Base-by-base conservation (phyloP, 2,329 filamentous ascomycete genomes). In the Capronia epimyces region DNA sequence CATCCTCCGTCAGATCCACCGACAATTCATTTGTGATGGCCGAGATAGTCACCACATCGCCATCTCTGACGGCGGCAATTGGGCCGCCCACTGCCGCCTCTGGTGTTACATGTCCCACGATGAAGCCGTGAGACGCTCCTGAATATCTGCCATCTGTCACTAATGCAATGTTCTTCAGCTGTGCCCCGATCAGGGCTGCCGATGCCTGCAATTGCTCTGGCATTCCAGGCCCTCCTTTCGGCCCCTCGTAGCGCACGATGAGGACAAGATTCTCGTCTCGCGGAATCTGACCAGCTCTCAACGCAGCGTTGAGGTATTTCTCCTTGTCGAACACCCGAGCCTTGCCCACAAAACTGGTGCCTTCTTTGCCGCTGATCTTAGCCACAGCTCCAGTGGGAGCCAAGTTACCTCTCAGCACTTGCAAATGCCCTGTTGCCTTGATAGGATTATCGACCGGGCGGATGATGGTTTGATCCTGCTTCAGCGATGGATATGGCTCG, bases 341-440 rank as follows among this genome's bases (percentile, higher is more conserved):
- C 58, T 81, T 82, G 43, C 91, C 91, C 0, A 77, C 84, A 69
- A 97, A 97, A 10, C 71, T 75, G 5, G 89, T 77, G 2, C 91
- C 91, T 68, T 97, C 91, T 67, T 96, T 96, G 29, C 91, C 91
- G 0, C 91, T 96, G 68, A 97, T 96, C 70, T 97, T 97, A 53
- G 89, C 90, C 1, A 97, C 90, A 1, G 90, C 87, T 27, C 91
- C 91, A 9, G 83, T 86, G 1, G 91, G 91, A 2, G 90, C 88
- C 24, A 96, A 78, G 67, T 95, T 95, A 15, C 91, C 91, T 53
- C 81, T 79, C 2, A 97, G 78, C 53, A 97, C 87, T 68, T 91
- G 89, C 53, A 97, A 79, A 67, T 97, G 91, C 37, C 91, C 91
- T 0, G 83, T 88, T 1, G 76, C 60, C 68, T 96, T 96, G 75